Evolutionary conservation across 352 stramenopile species (phyloP).

Genomic region (Albugo laibachii): DNA sequence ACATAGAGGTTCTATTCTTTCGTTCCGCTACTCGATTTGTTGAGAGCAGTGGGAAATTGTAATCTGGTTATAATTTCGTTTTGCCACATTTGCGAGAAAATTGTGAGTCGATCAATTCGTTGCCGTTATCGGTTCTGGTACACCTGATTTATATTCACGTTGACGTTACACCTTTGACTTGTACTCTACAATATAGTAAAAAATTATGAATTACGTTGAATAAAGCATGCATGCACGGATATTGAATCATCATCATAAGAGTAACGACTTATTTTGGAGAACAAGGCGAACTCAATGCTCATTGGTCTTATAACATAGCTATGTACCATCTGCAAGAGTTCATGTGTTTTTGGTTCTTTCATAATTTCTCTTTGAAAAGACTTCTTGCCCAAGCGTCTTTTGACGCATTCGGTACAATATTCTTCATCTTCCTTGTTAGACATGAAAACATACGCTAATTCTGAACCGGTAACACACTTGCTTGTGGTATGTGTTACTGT

Average conservation of each 20-base stretch:
- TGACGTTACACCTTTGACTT: conserved; percentile 3
- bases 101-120: background rate
- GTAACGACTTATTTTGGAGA: conserved; percentile 6
- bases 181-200: conserved; percentile 2
- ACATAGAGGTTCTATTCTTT: background rate
- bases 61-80: background rate
- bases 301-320: background rate
- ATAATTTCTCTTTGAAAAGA: background rate
- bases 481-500: no score
- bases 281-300: background rate
- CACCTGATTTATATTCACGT: no score
- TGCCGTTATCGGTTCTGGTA: no score
- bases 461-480: no score
- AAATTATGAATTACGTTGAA: conserved; percentile 2
- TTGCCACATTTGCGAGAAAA: background rate
- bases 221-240: background rate
- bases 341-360: background rate
- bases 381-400: background rate
- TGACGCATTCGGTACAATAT: background rate
- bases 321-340: background rate
- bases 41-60: background rate
- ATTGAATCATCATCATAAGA: conserved; percentile 7
- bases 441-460: no score
- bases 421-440: background rate
- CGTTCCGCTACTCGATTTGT: background rate